Percentiles rank a stretch among this genome's conserved stretches.
phyloP scores from a whole-genome alignment of 1,284 basidiomycete species.

The Ustilago trichophora region DNA sequence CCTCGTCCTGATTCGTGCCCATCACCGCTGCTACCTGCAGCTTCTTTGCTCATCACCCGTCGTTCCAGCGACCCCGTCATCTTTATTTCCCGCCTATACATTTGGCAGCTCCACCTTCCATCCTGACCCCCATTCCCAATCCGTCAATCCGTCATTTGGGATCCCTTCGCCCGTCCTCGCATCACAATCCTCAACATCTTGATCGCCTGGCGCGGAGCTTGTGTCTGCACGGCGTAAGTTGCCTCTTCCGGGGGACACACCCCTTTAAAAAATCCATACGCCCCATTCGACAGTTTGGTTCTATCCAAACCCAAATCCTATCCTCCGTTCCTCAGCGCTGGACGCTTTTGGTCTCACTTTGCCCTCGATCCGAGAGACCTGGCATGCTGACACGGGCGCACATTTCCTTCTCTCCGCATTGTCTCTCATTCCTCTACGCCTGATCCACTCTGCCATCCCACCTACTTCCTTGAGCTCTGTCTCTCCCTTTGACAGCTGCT shows the following conservation, averaged over 20 bases:
- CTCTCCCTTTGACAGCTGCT: conserved; percentile 10
- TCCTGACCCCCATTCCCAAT: conserved; percentile 14
- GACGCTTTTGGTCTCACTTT: conserved; percentile 29
- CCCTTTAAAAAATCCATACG: no score
- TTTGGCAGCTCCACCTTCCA: not conserved
- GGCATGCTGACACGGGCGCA: conserved; percentile 34
- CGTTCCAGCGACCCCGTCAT: conserved; percentile 1
- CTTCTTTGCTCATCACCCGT: conserved; percentile 3
- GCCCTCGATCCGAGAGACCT: conserved; percentile 16
- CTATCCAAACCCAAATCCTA: not conserved
- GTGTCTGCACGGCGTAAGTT: conserved; percentile 28
- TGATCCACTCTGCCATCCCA: conserved; percentile 3
- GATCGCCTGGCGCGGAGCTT: conserved; percentile 14
- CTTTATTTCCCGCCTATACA: not conserved
- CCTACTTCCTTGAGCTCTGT: conserved; percentile 1
- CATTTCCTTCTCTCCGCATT: conserved; percentile 15
- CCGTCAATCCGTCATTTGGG: conserved; percentile 11
- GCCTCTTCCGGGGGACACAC: conserved; percentile 13
- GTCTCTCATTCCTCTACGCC: conserved; percentile 27
- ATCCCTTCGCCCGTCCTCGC: no score
- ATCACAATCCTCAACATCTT: no score
- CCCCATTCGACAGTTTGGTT: no score
- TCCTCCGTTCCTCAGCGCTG: not conserved
- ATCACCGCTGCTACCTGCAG: not conserved
- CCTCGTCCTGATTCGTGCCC: conserved; percentile 25